Evolutionary conservation across 1,284 basidiomycete genomes (phyloP), one percentile per base, ranked within the genome.

Genomic region (Ganoderma multipileum): DNA sequence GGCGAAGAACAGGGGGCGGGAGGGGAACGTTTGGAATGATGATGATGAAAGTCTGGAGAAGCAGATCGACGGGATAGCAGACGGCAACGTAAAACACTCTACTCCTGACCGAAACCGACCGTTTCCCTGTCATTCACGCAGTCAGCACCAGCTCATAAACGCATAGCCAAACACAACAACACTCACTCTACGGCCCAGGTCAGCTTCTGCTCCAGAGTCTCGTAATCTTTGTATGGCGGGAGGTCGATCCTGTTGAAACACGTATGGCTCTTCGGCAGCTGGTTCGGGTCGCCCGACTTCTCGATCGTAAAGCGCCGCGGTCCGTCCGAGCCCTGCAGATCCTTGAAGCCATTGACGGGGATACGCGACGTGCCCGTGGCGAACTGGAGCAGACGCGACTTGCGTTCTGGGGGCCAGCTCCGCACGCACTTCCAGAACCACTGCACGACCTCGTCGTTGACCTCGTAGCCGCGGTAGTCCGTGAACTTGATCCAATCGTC

Each of bases 371-470:
- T 99, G 54, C 98, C 98, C 5, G 98, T 99, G 8, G 97, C 96
- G 81, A 99, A 99, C 81, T 99, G 97, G 62, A 98, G 82, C 68
- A 99, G 83, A 11, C 97, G 92, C 60, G 94, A 95, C 83, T 99
- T 98, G 80, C 96, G 91, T 83, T 99, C 98, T 0, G 96, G 87
- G 8, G 97, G 96, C 97, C 97, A 99, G 64, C 92, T 91, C 66
- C 94, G 91, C 68, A 99, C 95, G 77, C 95, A 97, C 84, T 99
- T 93, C 98, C 98, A 99, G 89, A 99, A 99, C 98, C 98, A 99
- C 80, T 98, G 95, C 72, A 99, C 95, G 69, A 99, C 97, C 80
- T 97, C 93, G 80, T 97, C 95, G 36, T 89, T 93, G 82, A 92
- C 92, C 79, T 93, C 91, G 77, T 94, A 94, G 12, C 90, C 92